Evolutionary conservation across 768 basidiomycete species (phyloP), one percentile per base, ranked within the genome.

Genomic region (Infundibulicybe gibba): DNA sequence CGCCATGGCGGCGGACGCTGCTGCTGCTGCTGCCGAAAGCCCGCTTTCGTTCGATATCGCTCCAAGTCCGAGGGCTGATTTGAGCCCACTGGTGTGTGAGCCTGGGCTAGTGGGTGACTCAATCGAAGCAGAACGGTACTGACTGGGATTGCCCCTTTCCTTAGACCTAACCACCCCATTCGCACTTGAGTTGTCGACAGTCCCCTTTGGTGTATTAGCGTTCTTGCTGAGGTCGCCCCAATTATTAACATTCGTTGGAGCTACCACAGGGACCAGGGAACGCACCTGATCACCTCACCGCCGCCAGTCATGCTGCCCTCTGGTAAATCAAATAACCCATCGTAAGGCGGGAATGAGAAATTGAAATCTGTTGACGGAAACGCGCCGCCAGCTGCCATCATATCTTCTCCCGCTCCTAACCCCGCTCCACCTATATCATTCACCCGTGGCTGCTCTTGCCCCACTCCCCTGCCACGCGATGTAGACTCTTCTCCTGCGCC

Each of bases 351-450:
- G 61, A 78, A 87, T 32, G 79, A 79, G 65, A 90, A 90, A 60
- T 83, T 85, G 73, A 88, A 90, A 2, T 78, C 58, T 31, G 79
- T 69, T 2, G 81, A 76, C 14, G 87, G 87, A 67, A 89, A 89
- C 37, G 81, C 68, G 35, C 56, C 61, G 32, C 56, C 61, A 25
- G 25, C 25, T 8, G 25, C 8, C 25, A 25, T 25, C 25, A 25
- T 25, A 25, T 25, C 25, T 25, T 25, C 25, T 25, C 25, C 25
- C 25, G 25, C 25, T 8, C 25, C 25, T 25, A 25, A 8, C 25
- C 25, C 25, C 25, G 25, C 25, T 8, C 25, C 25, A 25, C 3
- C 25, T 8, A 25, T 25, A 44, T 68, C 67, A 47, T 79, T 69
- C 37, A 55, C 44, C 50, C 52, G 50, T 63, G 75, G 52, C 71